phyloP scores from a whole-genome alignment of 1,284 basidiomycete species.

The Melampsora larici-populina region DNA sequence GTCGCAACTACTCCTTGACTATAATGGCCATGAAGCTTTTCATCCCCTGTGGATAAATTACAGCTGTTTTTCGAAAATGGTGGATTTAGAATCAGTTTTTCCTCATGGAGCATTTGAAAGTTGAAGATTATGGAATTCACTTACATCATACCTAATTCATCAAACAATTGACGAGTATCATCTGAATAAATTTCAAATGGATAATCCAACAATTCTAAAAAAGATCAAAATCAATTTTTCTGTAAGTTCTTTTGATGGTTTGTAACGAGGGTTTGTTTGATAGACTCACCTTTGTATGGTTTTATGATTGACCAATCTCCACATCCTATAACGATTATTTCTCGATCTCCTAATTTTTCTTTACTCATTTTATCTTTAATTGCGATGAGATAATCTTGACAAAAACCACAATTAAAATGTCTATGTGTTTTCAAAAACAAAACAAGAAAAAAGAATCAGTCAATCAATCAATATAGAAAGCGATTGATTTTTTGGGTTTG shows the following conservation, averaged over 20 bases:
- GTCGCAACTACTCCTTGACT: background rate
- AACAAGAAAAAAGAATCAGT: background rate
- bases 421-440: too few species aligned
- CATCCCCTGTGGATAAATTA: conserved; percentile 15
- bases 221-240: too few species aligned
- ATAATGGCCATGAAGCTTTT: conserved; percentile 11
- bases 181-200: conserved; percentile 31
- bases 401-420: conserved; percentile 28
- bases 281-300: conserved; percentile 27
- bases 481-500: too few species aligned
- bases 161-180: background rate
- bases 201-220: conserved; percentile 15
- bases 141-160: conserved; percentile 29
- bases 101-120: too few species aligned
- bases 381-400: conserved; percentile 19
- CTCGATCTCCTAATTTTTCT: background rate
- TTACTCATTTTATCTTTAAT: background rate
- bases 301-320: conserved; percentile 38
- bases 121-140: background rate
- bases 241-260: too few species aligned
- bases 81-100: too few species aligned
- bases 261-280: too few species aligned
- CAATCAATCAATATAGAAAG: too few species aligned
- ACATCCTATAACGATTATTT: conserved; percentile 29
- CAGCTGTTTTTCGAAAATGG: too few species aligned